Conservation (phyloP, 768 basidiomycete species). For the Mycena belliarum region DNA sequence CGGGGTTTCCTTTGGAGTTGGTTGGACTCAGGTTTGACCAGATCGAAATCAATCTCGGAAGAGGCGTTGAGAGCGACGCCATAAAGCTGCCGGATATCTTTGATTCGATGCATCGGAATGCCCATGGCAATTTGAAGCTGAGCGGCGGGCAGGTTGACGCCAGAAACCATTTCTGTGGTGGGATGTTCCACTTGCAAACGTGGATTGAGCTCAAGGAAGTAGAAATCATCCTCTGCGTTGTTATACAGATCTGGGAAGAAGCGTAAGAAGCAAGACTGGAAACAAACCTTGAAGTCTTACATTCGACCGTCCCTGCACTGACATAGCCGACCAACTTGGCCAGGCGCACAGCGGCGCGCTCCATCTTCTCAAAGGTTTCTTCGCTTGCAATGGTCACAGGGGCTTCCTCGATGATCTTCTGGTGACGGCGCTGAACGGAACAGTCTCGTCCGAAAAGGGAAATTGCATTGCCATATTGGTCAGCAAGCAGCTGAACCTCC, state of each 20-base stretch:
- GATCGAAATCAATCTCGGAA: constrained; percentile 96
- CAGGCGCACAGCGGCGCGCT: constrained; percentile 97
- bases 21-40: constrained; percentile 84
- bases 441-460: constrained; percentile 99
- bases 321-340: constrained; percentile 99
- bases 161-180: constrained; percentile 99
- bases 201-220: constrained; percentile 98
- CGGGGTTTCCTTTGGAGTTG: constrained; percentile 91
- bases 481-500: constrained; percentile 97
- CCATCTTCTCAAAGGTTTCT: constrained; percentile 95
- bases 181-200: constrained; percentile 99
- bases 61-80: constrained; percentile 88
- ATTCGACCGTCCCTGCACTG: constrained; percentile 98
- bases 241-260: constrained; percentile 81
- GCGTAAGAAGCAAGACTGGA: constrained; percentile 10
- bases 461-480: constrained; percentile 99
- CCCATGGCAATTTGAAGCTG: constrained; percentile 99
- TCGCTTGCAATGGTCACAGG: constrained; percentile 96
- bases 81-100: constrained; percentile 93
- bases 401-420: constrained; percentile 99
- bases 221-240: constrained; percentile 90
- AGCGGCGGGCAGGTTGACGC: constrained; percentile 96
- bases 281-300: constrained; percentile 43
- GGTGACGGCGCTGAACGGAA: constrained; percentile 98
- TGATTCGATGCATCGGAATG: constrained; percentile 91